Base-by-base conservation (phyloP, 805 yeast species). In the Kuraishia molischiana region DNA sequence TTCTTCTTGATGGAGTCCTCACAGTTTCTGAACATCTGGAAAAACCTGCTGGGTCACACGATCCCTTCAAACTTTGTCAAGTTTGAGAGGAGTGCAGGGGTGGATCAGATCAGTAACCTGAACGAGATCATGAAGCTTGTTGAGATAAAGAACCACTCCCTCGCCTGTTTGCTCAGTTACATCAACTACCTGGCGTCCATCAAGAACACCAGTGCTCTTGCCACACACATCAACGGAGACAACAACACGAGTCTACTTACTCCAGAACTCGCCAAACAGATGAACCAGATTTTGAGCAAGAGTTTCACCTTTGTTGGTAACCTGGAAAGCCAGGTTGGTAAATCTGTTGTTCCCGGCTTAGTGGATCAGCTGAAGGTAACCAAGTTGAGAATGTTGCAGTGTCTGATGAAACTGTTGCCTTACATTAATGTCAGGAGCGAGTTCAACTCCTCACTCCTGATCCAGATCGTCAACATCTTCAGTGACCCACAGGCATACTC, bases 11-110 rank as follows among this genome's bases (percentile, higher is more conserved):
- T 74, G 39, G 79, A 79, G 44, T 58, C 69, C 11, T 67, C 77
- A 3, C 85, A 79, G 45, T 62, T 83, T 36, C 54, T 82, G 34
- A 53, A 65, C 8, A 61, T 81, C 40, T 83, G 89, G 89, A 77
- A 77, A 43, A 67, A 71, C 32, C 60, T 79, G 5, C 48, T 77
- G 29, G 68, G 74, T 1, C 73, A 72, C 34, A 61, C 72, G 2
- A 66, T 69, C 38, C 65, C 69, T 11, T 61, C 69, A 13, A 53
- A 58, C 24, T 53, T 62, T 36, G 64, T 62, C 24, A 45, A 55
- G 11, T 51, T 55, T 36, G 51, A 58, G 39, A 53, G 57, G 24
- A n/a, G n/a, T n/a, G 13, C 38, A 10, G 48, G 52, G 5, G 20
- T 38, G 19, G 58, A 58, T 18, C 63, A 54, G 14, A 50, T 67